These are phyloP conservation scores for Trametes hirsuta DNA, from an alignment of 1,284 basidiomycete species.

Conservation along the genomic window DNA sequence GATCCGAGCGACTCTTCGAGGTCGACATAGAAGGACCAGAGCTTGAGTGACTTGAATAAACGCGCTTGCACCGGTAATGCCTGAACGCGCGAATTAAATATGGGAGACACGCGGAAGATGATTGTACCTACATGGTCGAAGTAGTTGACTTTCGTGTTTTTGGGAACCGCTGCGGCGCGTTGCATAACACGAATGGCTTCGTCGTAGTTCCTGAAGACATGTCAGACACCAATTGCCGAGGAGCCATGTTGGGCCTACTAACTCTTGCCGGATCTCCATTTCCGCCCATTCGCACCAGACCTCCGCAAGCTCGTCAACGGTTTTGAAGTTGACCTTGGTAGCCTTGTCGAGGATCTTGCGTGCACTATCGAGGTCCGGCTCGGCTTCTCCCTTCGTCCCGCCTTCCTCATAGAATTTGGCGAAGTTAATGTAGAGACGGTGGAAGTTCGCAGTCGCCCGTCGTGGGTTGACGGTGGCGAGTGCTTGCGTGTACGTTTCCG, in stretches of 20 bases:
- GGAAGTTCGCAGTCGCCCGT: constrained; percentile 90
- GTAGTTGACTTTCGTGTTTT: constrained; percentile 90
- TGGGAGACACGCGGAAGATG: not conserved
- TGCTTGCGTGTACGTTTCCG: constrained; percentile 91
- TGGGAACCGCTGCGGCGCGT: constrained; percentile 89
- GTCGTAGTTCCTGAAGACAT: constrained; percentile 82
- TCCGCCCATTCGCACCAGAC: constrained; percentile 99
- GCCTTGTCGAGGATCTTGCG: constrained; percentile 94
- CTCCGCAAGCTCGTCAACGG: constrained; percentile 98
- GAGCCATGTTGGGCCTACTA: constrained; percentile 37
- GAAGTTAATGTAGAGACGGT: constrained; percentile 93
- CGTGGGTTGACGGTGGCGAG: constrained; percentile 89
- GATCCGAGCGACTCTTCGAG: constrained; percentile 96
- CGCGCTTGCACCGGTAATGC: constrained; percentile 85
- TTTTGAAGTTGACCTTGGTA: constrained; percentile 88
- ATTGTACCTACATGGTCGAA: constrained; percentile 84
- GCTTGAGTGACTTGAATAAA: constrained; percentile 96
- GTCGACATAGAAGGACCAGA: constrained; percentile 99
- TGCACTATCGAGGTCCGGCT: constrained; percentile 83
- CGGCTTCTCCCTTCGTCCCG: constrained; percentile 77
- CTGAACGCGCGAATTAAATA: constrained; percentile 40
- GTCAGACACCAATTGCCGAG: constrained; percentile 5
- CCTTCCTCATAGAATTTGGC: constrained; percentile 98
- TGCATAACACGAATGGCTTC: constrained; percentile 96
- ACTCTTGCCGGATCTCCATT: constrained; percentile 96